Conservation (phyloP, 2,329 filamentous ascomycete species). For the Claviceps pusilla region DNA sequence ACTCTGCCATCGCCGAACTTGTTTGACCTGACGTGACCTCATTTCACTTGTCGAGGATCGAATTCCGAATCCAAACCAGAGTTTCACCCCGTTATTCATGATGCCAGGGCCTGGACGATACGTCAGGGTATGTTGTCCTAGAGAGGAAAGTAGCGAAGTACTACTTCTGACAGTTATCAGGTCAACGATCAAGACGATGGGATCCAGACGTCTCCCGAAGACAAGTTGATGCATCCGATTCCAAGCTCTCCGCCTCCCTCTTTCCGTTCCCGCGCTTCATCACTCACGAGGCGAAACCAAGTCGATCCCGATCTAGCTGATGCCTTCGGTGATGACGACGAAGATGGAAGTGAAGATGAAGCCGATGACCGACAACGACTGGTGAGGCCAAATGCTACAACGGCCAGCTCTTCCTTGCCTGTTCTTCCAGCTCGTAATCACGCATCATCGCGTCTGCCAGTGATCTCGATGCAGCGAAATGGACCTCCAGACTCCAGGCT, state of each 20-base stretch:
- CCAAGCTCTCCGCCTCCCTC: slow-evolving; percentile 60
- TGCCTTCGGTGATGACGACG: slow-evolving; percentile 81
- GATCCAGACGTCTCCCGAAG: slow-evolving; percentile 18
- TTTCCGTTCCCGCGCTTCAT: slow-evolving; percentile 70
- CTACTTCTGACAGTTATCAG: slow-evolving; percentile 18
- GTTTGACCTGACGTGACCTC: background rate
- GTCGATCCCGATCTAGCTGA: slow-evolving; percentile 78
- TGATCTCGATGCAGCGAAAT: slow-evolving; percentile 11
- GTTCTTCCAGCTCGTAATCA: background rate
- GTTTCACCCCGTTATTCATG: slow-evolving; percentile 9
- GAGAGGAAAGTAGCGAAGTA: background rate
- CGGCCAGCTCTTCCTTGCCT: slow-evolving; percentile 10
- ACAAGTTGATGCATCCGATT: slow-evolving; percentile 20
- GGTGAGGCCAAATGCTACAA: slow-evolving; percentile 49
- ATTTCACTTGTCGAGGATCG: background rate
- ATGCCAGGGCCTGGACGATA: slow-evolving; percentile 36
- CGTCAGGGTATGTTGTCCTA: slow-evolving; percentile 34
- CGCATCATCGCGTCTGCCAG: slow-evolving; percentile 1
- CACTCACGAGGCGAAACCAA: slow-evolving; percentile 25
- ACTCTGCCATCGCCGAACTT: background rate
- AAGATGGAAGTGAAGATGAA: slow-evolving; percentile 58
- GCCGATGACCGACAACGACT: slow-evolving; percentile 73
- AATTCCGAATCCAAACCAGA: background rate
- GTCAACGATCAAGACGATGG: slow-evolving; percentile 39
- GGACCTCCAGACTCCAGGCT: slow-evolving; percentile 25